Evolutionary conservation across 768 basidiomycete genomes (phyloP).

Genomic region (Polyporus arcularius): DNA sequence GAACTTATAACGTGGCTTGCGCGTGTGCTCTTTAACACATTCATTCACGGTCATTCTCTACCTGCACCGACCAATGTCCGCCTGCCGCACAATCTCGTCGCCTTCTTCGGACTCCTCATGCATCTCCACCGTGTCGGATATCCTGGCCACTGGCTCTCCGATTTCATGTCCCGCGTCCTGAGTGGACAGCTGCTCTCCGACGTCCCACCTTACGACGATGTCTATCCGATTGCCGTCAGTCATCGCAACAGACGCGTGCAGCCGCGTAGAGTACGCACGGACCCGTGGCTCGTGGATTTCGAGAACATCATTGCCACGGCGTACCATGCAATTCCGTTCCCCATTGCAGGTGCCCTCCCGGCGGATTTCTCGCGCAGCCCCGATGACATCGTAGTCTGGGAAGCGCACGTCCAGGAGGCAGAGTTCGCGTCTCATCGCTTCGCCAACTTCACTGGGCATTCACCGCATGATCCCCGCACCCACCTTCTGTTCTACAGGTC

Average conservation of each 20-base stretch:
- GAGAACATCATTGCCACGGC: slow-evolving; percentile 24
- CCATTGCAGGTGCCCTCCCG: slow-evolving; percentile 9
- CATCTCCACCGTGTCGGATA: slow-evolving; percentile 37
- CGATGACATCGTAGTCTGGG: slow-evolving; percentile 15
- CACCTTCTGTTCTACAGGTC: slow-evolving; percentile 7
- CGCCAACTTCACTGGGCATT: background rate
- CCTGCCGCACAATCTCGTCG: slow-evolving; percentile 37
- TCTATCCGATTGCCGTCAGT: slow-evolving; percentile 29
- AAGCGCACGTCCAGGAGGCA: background rate
- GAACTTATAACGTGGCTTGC: slow-evolving; percentile 37
- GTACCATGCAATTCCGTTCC: slow-evolving; percentile 24
- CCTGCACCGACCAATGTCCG: slow-evolving; percentile 29
- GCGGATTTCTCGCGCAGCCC: slow-evolving; percentile 16
- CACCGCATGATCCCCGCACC: background rate
- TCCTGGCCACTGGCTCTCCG: slow-evolving; percentile 40
- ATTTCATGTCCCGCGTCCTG: slow-evolving; percentile 31
- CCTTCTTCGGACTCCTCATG: slow-evolving; percentile 35
- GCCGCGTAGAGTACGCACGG: slow-evolving; percentile 16
- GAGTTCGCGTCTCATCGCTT: background rate
- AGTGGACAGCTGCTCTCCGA: slow-evolving; percentile 30
- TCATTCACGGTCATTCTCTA: slow-evolving; percentile 27
- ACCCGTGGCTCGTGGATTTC: slow-evolving; percentile 28
- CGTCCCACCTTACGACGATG: slow-evolving; percentile 28
- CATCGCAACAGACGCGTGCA: slow-evolving; percentile 18
- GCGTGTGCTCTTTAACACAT: slow-evolving; percentile 32